These are phyloP conservation scores for Xylariaceae sp. DNA, from an alignment of 2,329 filamentous ascomycete species.

Conservation along the genomic window DNA sequence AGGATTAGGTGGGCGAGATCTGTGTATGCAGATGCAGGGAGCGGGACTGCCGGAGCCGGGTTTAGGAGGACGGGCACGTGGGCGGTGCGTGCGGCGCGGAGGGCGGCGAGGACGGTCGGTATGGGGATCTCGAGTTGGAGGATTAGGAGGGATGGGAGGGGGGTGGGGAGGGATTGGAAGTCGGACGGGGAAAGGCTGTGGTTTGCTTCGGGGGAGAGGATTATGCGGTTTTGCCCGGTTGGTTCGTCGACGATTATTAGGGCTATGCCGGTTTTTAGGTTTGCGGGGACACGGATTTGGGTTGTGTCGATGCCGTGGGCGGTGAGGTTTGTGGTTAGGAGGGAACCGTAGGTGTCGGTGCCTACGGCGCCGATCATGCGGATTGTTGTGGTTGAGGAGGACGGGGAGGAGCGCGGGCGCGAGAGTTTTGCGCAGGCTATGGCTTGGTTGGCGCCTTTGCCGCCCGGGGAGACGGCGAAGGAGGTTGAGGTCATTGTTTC, in stretches of 20 bases:
- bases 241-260: slow-evolving; percentile 71
- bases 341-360: slow-evolving; percentile 57
- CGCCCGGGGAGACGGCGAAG: slow-evolving; percentile 77
- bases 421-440: slow-evolving; percentile 82
- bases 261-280: slow-evolving; percentile 61
- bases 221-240: slow-evolving; percentile 70
- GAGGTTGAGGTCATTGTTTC: slow-evolving; percentile 79
- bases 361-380: slow-evolving; percentile 73
- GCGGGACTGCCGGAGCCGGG: slow-evolving; percentile 67
- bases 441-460: slow-evolving; percentile 95
- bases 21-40: slow-evolving; percentile 57
- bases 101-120: slow-evolving; percentile 56
- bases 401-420: slow-evolving; percentile 41
- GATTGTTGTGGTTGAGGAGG: slow-evolving; percentile 41
- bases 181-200: no score
- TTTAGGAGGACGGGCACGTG: slow-evolving; percentile 70
- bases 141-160: slow-evolving; percentile 58
- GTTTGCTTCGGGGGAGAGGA: slow-evolving; percentile 69
- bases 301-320: slow-evolving; percentile 57
- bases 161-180: slow-evolving; percentile 29
- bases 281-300: slow-evolving; percentile 41
- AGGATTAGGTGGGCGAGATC: slow-evolving; percentile 75
- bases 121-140: slow-evolving; percentile 76
- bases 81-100: slow-evolving; percentile 45
- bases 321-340: slow-evolving; percentile 54